A percentile compares a stretch with the other conserved stretches of the same genome.
Conservation (phyloP, 306 rosid genomes). For the Acacia acuminata region DNA sequence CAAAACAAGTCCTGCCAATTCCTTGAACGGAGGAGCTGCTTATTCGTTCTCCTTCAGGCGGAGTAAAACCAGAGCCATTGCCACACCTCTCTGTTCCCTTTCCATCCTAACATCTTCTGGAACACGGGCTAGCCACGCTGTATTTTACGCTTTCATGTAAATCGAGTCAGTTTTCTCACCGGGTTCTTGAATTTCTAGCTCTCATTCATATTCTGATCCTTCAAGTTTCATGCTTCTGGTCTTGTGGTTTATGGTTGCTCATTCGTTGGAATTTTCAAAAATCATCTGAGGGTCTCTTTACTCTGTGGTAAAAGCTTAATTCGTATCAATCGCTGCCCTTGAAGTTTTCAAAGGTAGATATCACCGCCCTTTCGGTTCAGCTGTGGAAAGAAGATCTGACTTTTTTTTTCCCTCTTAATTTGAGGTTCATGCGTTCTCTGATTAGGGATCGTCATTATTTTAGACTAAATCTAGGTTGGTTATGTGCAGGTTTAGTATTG, state of each 20-base stretch:
- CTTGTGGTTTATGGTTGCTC: not conserved
- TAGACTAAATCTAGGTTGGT: not conserved
- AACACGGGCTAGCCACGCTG: too few species aligned
- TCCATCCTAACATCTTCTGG: not conserved
- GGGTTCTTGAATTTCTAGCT: not conserved
- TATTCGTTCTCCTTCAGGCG: not conserved
- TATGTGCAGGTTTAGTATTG: not conserved
- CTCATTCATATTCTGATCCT: not conserved
- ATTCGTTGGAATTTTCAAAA: not conserved
- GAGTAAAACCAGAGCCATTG: not conserved
- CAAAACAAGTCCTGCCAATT: not conserved
- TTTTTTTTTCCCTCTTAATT: not conserved
- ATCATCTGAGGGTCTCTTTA: not conserved
- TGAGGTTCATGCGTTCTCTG: not conserved
- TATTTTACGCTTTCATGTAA: not conserved
- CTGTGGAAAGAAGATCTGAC: not conserved
- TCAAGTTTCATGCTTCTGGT: not conserved
- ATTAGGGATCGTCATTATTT: not conserved
- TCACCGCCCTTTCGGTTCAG: not conserved
- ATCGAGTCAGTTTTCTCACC: not conserved
- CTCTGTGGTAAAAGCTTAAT: not conserved
- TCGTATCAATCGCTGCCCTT: not conserved
- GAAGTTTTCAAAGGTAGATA: constrained; percentile 8
- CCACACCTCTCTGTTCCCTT: not conserved
- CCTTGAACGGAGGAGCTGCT: not conserved